Base-by-base conservation (phyloP, 768 basidiomycete species). In the Auricularia cornea region DNA sequence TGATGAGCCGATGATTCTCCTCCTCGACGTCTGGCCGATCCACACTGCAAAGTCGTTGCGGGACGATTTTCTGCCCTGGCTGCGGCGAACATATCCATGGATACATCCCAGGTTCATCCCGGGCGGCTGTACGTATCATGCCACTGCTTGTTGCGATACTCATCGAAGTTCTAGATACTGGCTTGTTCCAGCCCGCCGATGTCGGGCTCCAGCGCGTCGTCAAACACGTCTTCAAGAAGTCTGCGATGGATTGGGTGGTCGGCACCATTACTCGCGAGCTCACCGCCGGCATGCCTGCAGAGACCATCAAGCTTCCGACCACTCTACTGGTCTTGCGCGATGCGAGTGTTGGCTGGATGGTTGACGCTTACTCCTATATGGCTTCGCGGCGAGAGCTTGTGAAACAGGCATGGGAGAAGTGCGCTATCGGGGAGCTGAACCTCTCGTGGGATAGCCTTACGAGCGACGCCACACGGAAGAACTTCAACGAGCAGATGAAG, bases 381-480 rank as follows among this genome's bases (percentile, higher is more conserved):
- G 57, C 29, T 28, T n/a, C 20, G 20, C 16, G 57, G 57, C 57
- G 20, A 28, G 57, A 59, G 10, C 78, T 90, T 51, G 85, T 92
- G 62, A 92, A 92, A 72, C 90, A 91, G 72, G 92, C 90, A 0
- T 92, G 91, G 71, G 91, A 89, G 0, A 90, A 88, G 41, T 89
- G 84, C 84, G 83, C 87, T 33, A 79, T 20, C 23, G 23, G 23
- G 12, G 44, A 23, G 44, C 44, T 48, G 11, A 48, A 48, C 44
- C 44, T 48, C 5, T 48, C 44, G 10, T 48, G 44, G 44, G 44
- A 48, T 5, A 48, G 44, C 20, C 16, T 48, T 5, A 48, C 23
- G 44, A 20, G 44, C 12, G 12, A 11, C 10, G 44, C 44, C 12
- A 18, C 12, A 5, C 16, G 10, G 44, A 5, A 11, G 18, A 48